phyloP scores from a whole-genome alignment of 169 alveolate genomes.

The Cryptosporidium andersoni region DNA sequence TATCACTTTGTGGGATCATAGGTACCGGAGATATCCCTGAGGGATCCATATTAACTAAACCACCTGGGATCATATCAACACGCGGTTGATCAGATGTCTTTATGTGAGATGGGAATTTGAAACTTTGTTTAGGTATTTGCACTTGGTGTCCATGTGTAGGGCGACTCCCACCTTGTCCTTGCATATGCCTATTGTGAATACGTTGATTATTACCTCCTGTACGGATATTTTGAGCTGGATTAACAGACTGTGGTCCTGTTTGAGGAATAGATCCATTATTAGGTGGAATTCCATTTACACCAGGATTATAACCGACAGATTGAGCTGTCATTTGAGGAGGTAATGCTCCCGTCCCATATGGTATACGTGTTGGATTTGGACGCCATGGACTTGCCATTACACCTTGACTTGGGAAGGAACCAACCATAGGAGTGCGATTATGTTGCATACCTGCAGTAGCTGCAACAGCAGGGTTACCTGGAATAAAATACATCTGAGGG shows the following conservation, averaged over 20 bases:
- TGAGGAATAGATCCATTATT: neutral
- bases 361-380: conserved; percentile 55
- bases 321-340: conserved; percentile 55
- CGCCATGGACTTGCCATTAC: conserved; percentile 54
- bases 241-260: no score
- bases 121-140: conserved; percentile 48
- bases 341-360: conserved; percentile 32
- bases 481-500: conserved; percentile 68
- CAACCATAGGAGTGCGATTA: conserved; percentile 33
- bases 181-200: conserved; percentile 53
- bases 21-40: conserved; percentile 22
- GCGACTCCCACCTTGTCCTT: conserved; percentile 32
- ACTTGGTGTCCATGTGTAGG: conserved; percentile 29
- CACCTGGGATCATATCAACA: conserved; percentile 47
- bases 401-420: conserved; percentile 47
- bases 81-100: conserved; percentile 41
- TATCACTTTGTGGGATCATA: conserved; percentile 56
- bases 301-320: conserved; percentile 20
- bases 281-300: neutral
- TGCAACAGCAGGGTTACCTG: conserved; percentile 54
- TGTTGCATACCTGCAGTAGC: conserved; percentile 59
- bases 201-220: conserved; percentile 56
- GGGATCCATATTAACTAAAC: conserved; percentile 42
- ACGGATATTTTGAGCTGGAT: conserved; percentile 8
- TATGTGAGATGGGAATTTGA: conserved; percentile 43